phyloP scores from a whole-genome alignment of 306 rosid species.

The Cicer judaicum region DNA sequence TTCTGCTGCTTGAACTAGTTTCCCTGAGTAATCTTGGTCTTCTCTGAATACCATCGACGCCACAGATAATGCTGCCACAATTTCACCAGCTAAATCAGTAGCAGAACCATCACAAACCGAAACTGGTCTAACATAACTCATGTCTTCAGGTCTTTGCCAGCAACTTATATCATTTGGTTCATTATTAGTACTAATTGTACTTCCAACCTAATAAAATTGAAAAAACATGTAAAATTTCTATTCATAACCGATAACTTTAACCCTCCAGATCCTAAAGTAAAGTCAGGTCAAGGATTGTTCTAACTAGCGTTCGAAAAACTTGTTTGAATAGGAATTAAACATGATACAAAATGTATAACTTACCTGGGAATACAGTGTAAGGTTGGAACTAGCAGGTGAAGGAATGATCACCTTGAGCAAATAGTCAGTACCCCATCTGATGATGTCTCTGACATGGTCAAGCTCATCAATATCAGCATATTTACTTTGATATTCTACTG shows the following conservation, averaged over 20 bases:
- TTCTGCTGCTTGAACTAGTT: constrained; percentile 60
- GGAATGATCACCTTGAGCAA: constrained; percentile 64
- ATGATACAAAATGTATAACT: constrained; percentile 32
- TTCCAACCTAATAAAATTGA: constrained; percentile 68
- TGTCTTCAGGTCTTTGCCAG: constrained; percentile 87
- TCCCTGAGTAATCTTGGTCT: constrained; percentile 55
- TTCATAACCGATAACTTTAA: no score
- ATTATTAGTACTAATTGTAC: constrained; percentile 47
- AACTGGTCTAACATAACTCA: constrained; percentile 63
- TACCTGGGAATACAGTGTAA: constrained; percentile 71
- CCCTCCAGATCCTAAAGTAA: no score
- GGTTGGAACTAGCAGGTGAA: constrained; percentile 49
- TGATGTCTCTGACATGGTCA: constrained; percentile 78
- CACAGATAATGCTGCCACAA: constrained; percentile 80
- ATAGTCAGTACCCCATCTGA: constrained; percentile 86
- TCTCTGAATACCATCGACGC: constrained; percentile 72
- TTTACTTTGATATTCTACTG: constrained; percentile 74
- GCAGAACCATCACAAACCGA: constrained; percentile 68
- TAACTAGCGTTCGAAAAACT: no score
- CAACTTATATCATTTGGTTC: constrained; percentile 61
- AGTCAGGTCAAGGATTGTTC: no score
- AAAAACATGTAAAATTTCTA: not conserved
- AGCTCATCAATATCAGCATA: constrained; percentile 72
- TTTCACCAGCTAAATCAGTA: constrained; percentile 78
- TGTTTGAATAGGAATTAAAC: not conserved